Evolutionary conservation across 352 stramenopile genomes (phyloP), one percentile per base, ranked within the genome.

Genomic region (Pythium rhizo-oryzae): DNA sequence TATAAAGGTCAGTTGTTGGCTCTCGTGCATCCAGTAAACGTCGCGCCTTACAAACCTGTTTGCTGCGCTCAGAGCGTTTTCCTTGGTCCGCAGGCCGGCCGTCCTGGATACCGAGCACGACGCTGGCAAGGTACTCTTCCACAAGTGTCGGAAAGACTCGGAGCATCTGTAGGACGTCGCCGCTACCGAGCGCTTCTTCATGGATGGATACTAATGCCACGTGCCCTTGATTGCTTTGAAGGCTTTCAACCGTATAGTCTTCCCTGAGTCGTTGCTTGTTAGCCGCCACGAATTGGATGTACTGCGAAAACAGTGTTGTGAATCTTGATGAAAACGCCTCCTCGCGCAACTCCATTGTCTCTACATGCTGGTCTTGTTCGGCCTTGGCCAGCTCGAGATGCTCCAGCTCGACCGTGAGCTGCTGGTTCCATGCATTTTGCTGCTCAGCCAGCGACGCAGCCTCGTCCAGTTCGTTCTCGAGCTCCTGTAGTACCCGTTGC

Each of bases 111-210:
- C 25, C 56, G 4, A 62, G 44, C 52, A 62, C 58, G 18, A 57
- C 43, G 5, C 43, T 43, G 8, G 62, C 54, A 18, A 70, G 56
- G 25, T 65, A 61, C 24, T 82, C 69, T 61, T 90, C 79, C 54
- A 92, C 49, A 23, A 89, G 59, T 23, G 69, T 61, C 6, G 84
- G 78, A 16, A 90, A 84, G 16, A 83, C 47, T 24, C 84, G 81
- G 52, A 90, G 59, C 70, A 88, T 69, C 47, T 75, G 49, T 25
- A 82, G 44, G 0, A 85, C 39, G 28, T 89, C 76, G 4, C 67
- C 76, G 4, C 67, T 67, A 6, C 39, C 41, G 12, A 56, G 46
- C 23, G 62, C 72, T 18, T 69, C 21, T 7, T 69, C 59, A 21
- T 76, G 69, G 13, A 69, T 47, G 1, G 50, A 30, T 21, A 37